Evolutionary conservation across 129 eudicot species (phyloP), one percentile per base, ranked within the genome.

Genomic region (Helianthus tuberosus): DNA sequence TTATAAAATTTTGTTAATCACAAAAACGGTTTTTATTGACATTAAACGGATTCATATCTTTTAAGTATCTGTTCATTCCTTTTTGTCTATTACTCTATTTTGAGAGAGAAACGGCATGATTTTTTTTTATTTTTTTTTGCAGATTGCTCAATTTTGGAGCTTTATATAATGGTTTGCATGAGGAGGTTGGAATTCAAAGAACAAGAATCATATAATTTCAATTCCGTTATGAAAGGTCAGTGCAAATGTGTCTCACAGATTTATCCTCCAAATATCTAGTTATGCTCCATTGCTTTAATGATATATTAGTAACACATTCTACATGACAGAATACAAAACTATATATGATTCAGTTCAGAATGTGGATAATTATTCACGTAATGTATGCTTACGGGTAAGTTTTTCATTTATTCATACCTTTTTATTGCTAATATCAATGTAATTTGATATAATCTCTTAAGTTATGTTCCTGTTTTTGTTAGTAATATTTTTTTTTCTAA

Each of bases 81-180:
- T 14, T 62, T 61, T 72, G 13, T 49, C 38, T 38, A n/a, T n/a
- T n/a, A n/a, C n/a, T n/a, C n/a, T n/a, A 6, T 36, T 35, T 50
- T 14, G 51, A 48, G 60, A 47, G 47, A 16, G 25, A 61, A 38
- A 29, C 17, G 46, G 10, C 66, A 66, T n/a, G 27, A 27, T 75
- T 62, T 17, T 75, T 20, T 20, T 20, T 20, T 20, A 0, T 20
- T 20, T 20, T 20, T 20, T 29, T 3, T 52, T 63, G 78, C 91
- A 94, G 98, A 94, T 83, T 94, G 98, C 84, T 94, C 98, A 49
- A 69, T 88, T 75, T 67, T 94, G 57, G 96, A 94, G 70, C 89
- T 94, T 51, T 90, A 90, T 74, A 75, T 94, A 16, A 76, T 94
- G 80, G 97, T 94, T 59, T 94, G 96, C 97, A 88, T 94, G 97